Evolutionary conservation across 139 green algal species (phyloP), one percentile per base, ranked within the genome.

Genomic region (Picochlorum sp.): DNA sequence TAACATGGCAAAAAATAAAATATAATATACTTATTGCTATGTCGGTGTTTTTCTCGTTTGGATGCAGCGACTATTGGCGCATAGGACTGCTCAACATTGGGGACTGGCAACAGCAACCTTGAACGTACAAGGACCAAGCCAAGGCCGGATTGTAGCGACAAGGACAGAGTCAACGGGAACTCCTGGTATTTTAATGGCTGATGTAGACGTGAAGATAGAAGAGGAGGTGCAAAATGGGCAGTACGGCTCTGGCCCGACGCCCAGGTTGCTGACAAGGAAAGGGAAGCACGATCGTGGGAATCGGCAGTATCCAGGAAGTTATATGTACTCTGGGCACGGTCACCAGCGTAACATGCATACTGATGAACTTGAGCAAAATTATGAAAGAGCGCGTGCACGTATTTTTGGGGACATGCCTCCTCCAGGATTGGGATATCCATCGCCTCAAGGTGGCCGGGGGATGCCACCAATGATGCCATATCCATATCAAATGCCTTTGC

Each of bases 71-170:
- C 45, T 80, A 49, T 56, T 80, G 18, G 65, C 55, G 2, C 73
- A 80, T 37, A 57, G 70, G 31, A 69, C 61, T 22, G 69, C 73
- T 0, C 73, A 80, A 49, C 72, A 79, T 67, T 80, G 72, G 57
- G 69, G 73, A 4, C 59, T 80, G 31, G 69, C 73, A n/a, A 80
- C 73, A n/a, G 55, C 52, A 1, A 79, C 69, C 14, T 28, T 75
- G n/a, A 65, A 51, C 16, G 39, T 16, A 8, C 59, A 74, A 0
- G 73, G 73, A 2, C 57, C 68, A 8, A 47, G 75, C 16, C 65
- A 71, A 14, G 59, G 69, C 1, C 58, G 57, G 22, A 75, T 80
- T 26, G 12, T 75, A 14, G 72, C 67, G 20, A 25, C 26, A 0
- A 54, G 45, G 9, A 64, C 55, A 1, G 37, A 29, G 12, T 6